Base-by-base conservation (phyloP, 805 yeast species). In the Cephaloascus albidus region DNA sequence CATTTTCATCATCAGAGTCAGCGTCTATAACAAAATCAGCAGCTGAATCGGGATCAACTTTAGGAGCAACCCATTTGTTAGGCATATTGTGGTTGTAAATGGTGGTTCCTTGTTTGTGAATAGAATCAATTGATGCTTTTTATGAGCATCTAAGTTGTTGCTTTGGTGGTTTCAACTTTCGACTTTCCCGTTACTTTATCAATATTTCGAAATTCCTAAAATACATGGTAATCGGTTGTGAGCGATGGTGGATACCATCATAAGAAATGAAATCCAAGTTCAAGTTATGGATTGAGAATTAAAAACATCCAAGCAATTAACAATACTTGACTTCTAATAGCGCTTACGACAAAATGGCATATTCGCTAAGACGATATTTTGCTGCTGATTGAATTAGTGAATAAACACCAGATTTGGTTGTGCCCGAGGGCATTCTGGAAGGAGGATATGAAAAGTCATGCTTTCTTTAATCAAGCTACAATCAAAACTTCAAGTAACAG, bases 21-120 rank as follows among this genome's bases (percentile, higher is more conserved):
- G 41, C 40, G 18, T 36, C 43, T 18, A 53, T 49, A 38, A 44
- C 43, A 44, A 55, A 53, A 20, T 44, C 47, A 15, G 41, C 42
- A 38, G 40, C 50, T 12, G 18, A 38, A 27, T 36, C 38, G 4
- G 44, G 40, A 26, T 37, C 36, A 4, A 43, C 39, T 20, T 10
- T 18, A n/a, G 39, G 36, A 4, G 45, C 20, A 12, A 37, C 34
- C 43, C 43, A 40, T 12, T 17, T 8, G 16, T 18, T 18, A 6
- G 27, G 15, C 27, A 20, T 34, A 16, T 18, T 18, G 8, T 10
- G 8, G 35, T 10, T 15, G n/a, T 10, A 10, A 10, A 10, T 14
- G 10, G 14, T 26, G 10, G 30, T 10, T 26, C 30, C 14, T 10
- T 14, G 14, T 14, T 14, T 10, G 10, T 14, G 14, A 26, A 26